Evolutionary conservation across 1,284 basidiomycete genomes (phyloP).

Genomic region (Cerrena zonata): DNA sequence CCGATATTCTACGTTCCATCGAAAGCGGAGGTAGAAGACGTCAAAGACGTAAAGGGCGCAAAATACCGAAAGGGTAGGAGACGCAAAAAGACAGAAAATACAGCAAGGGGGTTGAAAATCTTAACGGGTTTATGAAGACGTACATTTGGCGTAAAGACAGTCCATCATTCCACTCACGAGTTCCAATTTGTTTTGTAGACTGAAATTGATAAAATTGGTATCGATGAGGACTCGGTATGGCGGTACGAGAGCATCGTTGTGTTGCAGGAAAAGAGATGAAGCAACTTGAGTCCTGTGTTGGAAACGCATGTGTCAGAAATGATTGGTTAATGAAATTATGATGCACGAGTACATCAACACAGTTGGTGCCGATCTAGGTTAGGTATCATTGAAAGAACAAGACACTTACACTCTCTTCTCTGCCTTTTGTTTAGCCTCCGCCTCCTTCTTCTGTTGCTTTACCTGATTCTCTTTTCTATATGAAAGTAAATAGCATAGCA

Average conservation of each 20-base stretch:
- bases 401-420: constrained; percentile 74
- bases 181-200: constrained; percentile 96
- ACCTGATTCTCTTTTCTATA: constrained; percentile 73
- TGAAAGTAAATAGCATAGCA: no score
- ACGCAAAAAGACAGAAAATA: no score
- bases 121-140: constrained; percentile 27
- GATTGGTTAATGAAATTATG: no score
- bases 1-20: no score
- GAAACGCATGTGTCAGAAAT: no score
- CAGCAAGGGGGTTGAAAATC: neutral
- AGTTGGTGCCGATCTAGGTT: no score
- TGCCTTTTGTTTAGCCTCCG: constrained; percentile 66
- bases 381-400: no score
- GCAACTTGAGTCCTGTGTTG: constrained; percentile 73
- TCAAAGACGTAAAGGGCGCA: no score
- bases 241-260: constrained; percentile 93
- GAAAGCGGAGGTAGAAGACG: no score
- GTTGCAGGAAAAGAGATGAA: constrained; percentile 89
- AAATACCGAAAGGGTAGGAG: neutral
- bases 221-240: constrained; percentile 97
- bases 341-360: constrained; percentile 28
- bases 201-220: constrained; percentile 99
- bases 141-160: constrained; percentile 97
- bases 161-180: constrained; percentile 99
- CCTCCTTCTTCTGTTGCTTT: constrained; percentile 75